Evolutionary conservation across 2,329 filamentous ascomycete species (phyloP).

Genomic region (Elsinoe fawcettii): DNA sequence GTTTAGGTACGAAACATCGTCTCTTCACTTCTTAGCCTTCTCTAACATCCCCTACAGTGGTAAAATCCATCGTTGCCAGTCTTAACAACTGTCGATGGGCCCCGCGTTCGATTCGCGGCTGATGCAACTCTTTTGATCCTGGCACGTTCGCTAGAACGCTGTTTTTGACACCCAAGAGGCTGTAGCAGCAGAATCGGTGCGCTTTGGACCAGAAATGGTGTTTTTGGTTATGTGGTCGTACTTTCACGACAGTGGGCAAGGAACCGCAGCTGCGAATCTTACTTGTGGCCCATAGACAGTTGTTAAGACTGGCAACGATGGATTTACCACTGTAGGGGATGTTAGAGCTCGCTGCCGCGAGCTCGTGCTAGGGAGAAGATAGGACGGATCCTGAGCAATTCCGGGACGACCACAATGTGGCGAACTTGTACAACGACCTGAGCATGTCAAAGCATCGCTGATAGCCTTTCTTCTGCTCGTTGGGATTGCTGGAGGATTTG

Average conservation of each 20-base stretch:
- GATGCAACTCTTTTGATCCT: constrained; percentile 9
- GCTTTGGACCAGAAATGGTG: too few relatives aligned
- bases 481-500: too few relatives aligned
- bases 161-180: too few relatives aligned
- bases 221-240: too few relatives aligned
- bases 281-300: constrained; percentile 16
- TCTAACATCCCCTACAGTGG: neutral
- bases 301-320: neutral
- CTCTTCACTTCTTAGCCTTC: too few relatives aligned
- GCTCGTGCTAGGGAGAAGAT: too few relatives aligned
- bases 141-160: too few relatives aligned
- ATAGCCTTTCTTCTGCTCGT: neutral
- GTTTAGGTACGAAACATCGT: too few relatives aligned
- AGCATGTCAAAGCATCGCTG: neutral
- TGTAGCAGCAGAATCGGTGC: too few relatives aligned
- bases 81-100: constrained; percentile 1
- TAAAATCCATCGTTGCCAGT: constrained; percentile 12
- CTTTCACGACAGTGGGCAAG: too few relatives aligned
- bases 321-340: constrained; percentile 2
- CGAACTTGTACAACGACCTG: neutral
- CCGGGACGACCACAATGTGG: neutral
- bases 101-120: constrained; percentile 19
- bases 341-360: too few relatives aligned
- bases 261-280: constrained; percentile 18
- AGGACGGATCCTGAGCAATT: neutral